These are phyloP conservation scores for Penicillium psychrosexuale DNA, from an alignment of 2,329 filamentous ascomycete species.

Conservation along the genomic window DNA sequence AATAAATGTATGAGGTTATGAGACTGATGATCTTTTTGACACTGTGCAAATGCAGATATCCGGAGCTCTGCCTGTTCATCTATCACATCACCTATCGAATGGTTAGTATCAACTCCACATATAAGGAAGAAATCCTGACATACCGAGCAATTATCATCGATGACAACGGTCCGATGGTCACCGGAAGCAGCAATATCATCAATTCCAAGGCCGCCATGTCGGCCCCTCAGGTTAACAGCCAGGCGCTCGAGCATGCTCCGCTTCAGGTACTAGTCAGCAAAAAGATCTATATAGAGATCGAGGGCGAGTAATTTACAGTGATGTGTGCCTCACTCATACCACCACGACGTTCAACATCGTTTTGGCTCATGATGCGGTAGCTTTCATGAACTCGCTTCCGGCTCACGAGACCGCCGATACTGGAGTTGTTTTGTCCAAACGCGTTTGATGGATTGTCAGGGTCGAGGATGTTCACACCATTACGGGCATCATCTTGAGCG, in stretches of 20 bases:
- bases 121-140: conserved; percentile 15
- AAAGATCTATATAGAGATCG: too few species aligned
- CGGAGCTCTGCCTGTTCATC: background rate
- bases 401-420: conserved; percentile 51
- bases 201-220: conserved; percentile 29
- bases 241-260: conserved; percentile 47
- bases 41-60: background rate
- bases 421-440: conserved; percentile 25
- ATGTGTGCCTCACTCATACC: conserved; percentile 58
- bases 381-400: conserved; percentile 58
- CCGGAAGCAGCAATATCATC: conserved; percentile 26
- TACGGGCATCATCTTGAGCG: conserved; percentile 56
- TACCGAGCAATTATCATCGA: conserved; percentile 48
- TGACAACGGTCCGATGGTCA: conserved; percentile 34
- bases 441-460: conserved; percentile 41
- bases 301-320: conserved; percentile 43
- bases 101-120: conserved; percentile 5
- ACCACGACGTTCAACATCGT: conserved; percentile 58
- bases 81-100: conserved; percentile 34
- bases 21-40: background rate
- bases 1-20: background rate
- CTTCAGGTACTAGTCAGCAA: conserved; percentile 34
- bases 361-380: conserved; percentile 61
- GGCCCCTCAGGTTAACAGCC: conserved; percentile 41
- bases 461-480: conserved; percentile 57